Base-by-base conservation (phyloP, 805 yeast species). In the Candida ascalaphidarum region DNA sequence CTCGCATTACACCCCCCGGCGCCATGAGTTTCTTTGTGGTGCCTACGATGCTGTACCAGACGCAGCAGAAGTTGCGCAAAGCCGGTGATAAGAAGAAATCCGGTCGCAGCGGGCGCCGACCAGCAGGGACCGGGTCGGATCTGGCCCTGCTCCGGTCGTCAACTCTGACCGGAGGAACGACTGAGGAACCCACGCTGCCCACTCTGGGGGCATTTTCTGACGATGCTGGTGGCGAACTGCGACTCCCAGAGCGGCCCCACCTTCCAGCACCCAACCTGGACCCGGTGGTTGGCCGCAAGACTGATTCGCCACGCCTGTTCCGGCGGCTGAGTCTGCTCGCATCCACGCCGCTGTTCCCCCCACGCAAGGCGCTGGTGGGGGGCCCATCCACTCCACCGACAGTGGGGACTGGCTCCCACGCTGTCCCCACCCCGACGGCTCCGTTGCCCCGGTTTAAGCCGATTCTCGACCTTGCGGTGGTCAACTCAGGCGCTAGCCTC, bases 21-120 rank as follows among this genome's bases (percentile, higher is more conserved):
- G 26, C 22, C 26, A 59, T 60, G 67, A 58, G 55, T 34, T 61
- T 52, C 38, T 59, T 46, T 26, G 46, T 57, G 11, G 66, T 60
- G 1, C 65, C 65, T 1, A 35, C 60, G 13, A 53, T 58, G 32
- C 58, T 55, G 48, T 61, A 55, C 34, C 68, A 61, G 39, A 58
- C 60, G 16, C 54, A 57, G 32, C 63, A 61, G 36, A 59, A 60
- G 35, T 28, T 59, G 22, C 47, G 50, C 23, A 38, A 51, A 22
- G 42, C 14, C 23, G 39, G 42, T 31, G 28, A 25, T 26, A 35
- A 44, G 35, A 36, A 35, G 27, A 40, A 29, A 17, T 16, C 26
- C 11, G 13, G 14, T 11, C 17, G 15, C n/a, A 21, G 17, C 14
- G n/a, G 27, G 20, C 11, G 21, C 25, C 19, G 14, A 20, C 12